These are phyloP conservation scores for Cryptosporidium baileyi DNA, from an alignment of 169 alveolate species.

Conservation along the genomic window DNA sequence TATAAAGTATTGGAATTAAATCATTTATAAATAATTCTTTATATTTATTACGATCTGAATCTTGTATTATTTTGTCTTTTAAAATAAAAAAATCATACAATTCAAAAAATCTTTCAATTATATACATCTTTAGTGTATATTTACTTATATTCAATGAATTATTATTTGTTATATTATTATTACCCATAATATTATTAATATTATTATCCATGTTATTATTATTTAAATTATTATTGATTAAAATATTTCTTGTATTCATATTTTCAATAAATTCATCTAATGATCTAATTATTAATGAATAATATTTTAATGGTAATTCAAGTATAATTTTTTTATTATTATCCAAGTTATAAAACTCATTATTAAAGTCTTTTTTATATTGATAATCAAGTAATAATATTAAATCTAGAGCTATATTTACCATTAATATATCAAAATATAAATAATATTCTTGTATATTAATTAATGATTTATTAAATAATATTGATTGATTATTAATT, in stretches of 20 bases:
- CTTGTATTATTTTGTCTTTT: neutral
- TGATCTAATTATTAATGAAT: neutral
- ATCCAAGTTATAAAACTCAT: neutral
- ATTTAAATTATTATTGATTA: neutral
- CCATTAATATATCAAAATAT: slow-evolving; percentile 21
- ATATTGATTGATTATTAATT: neutral
- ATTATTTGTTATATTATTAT: neutral
- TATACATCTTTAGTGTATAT: slow-evolving; percentile 39
- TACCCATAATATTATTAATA: neutral
- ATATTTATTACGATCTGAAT: too few relatives aligned
- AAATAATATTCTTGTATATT: neutral
- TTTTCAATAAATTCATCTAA: neutral
- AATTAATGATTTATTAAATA: neutral
- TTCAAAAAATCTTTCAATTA: slow-evolving; percentile 30
- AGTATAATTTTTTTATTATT: too few relatives aligned
- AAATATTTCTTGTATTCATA: neutral
- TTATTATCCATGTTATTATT: too few relatives aligned
- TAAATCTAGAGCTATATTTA: slow-evolving; percentile 1
- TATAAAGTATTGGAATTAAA: neutral
- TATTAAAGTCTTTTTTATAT: neutral
- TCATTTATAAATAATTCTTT: neutral
- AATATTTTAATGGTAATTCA: slow-evolving; percentile 7
- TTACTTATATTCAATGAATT: neutral
- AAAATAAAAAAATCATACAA: neutral
- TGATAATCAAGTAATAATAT: neutral